Evolutionary conservation across 441 rosid genomes (phyloP), one percentile per base, ranked within the genome.

Genomic region (Adansonia rubrostipa): DNA sequence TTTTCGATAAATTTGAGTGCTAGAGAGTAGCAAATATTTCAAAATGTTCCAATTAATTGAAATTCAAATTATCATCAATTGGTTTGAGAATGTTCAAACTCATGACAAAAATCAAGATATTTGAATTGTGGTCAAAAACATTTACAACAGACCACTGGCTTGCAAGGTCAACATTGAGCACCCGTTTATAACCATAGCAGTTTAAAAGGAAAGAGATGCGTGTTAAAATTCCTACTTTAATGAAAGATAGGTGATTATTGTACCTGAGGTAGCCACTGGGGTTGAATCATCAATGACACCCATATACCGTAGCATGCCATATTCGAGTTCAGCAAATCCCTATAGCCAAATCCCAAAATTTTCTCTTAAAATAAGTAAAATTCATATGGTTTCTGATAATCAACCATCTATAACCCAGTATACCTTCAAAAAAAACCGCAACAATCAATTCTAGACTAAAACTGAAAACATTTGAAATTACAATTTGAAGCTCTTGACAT

Each of bases 241-340:
- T 36, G 5, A 40, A 7, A 62, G 62, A 73, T 56, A 36, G 17
- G 5, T 40, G 47, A 56, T 0, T 40, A 33, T 53, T 60, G 22
- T 85, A 92, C 99, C 88, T 0, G 99, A 87, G 50, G 97, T 91
- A 73, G 93, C 84, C 68, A 95, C 89, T 36, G 85, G 95, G n/a
- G 95, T 92, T 3, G 92, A 87, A 83, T 92, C 98, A 86, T 93
- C 95, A 77, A 93, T 89, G 33, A 95, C 98, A 74, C 95, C 97
- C 98, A 95, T 89, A 77, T 92, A 92, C 47, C 90, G 87, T 84
- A 95, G 81, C 94, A 95, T 93, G 81, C 99, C 97, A 87, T 91
- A 92, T 78, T 95, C 98, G 19, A 95, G 97, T 72, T 95, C 97
- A 5, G 98, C 98, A 84, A 95, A 95, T 65, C 98, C 98, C 97